Base-by-base conservation (phyloP, 2,329 filamentous ascomycete species). In the Zymoseptoria ardabiliae region DNA sequence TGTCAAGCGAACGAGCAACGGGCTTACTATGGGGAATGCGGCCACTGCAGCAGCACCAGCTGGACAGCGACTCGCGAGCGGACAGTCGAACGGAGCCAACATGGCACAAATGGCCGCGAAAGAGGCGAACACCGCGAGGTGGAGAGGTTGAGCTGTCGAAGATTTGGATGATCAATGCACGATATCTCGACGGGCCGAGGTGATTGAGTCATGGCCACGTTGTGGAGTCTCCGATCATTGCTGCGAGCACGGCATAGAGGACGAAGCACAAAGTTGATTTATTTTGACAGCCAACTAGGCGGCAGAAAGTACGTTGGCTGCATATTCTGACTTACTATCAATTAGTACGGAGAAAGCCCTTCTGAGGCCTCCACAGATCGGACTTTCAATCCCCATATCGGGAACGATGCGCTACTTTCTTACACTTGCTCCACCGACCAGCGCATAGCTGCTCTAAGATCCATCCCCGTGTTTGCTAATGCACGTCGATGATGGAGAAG, bases 31-130 rank as follows among this genome's bases (percentile, higher is more conserved):
- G 19, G 57, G 49, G 19, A 35, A 49, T 5, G 23, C 54, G n/a
- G 51, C 53, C 51, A 52, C 54, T 53, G 21, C 21, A 57, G 53
- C 23, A 45, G 45, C 51, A 25, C 7, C 35, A n/a, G 11, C 13
- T 45, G 51, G 51, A 19, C 22, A 28, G 11, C 22, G 51, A 28
- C 11, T 25, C 25, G 51, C 11, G 21, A 53, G 28, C 13, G 17
- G n/a, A 19, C 22, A 28, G 22, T 53, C 53, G 7, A 61, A 58
- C n/a, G 49, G 55, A 21, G 54, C 55, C 19, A 63, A 58, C 50
- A 53, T 66, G 10, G 65, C 65, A 21, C 60, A 62, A 22, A 56
- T 65, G 58, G 65, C 63, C 25, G 65, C 65, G 17, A 54, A 62
- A 35, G 65, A 65, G 58, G 63, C 61, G 20, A 64, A 62, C 53